Percentiles rank a stretch among this genome's conserved stretches.
Evolutionary conservation across 768 basidiomycete species (phyloP).

Genomic region (Piloderma croceum): DNA sequence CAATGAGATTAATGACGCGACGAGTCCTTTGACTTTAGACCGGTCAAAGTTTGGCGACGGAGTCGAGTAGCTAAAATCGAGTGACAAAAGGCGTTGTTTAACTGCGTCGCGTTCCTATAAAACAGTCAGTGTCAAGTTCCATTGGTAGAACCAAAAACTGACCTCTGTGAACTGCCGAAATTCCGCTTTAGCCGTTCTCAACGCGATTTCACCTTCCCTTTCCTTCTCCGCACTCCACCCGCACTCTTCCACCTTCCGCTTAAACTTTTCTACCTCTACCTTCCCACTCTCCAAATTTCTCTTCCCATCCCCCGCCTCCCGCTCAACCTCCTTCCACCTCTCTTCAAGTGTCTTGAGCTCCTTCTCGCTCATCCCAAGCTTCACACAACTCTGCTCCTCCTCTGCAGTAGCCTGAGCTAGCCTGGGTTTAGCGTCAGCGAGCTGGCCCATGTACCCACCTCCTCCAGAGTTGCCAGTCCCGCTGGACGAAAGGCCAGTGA

Average conservation of each 20-base stretch:
- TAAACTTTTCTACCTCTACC: slow-evolving; percentile 51
- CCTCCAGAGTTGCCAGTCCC: slow-evolving; percentile 60
- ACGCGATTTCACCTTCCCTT: slow-evolving; percentile 43
- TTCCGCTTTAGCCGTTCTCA: slow-evolving; percentile 47
- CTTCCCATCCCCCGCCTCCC: slow-evolving; percentile 73
- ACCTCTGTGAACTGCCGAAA: slow-evolving; percentile 64
- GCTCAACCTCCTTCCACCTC: slow-evolving; percentile 77
- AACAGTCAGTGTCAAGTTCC: no score
- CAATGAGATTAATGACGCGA: slow-evolving; percentile 83
- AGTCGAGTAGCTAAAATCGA: slow-evolving; percentile 79
- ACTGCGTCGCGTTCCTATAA: slow-evolving; percentile 68
- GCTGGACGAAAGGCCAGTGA: slow-evolving; percentile 83
- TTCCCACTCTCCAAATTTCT: slow-evolving; percentile 59
- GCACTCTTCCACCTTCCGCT: slow-evolving; percentile 46
- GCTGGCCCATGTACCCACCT: slow-evolving; percentile 95
- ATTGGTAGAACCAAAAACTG: no score
- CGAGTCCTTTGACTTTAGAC: slow-evolving; percentile 82
- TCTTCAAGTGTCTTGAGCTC: slow-evolving; percentile 75
- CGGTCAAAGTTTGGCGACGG: slow-evolving; percentile 81
- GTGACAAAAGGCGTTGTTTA: slow-evolving; percentile 56
- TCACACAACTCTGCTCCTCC: slow-evolving; percentile 74
- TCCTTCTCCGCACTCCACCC: slow-evolving; percentile 81
- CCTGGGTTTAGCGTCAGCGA: slow-evolving; percentile 76
- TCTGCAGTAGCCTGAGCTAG: slow-evolving; percentile 75
- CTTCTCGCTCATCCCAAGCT: slow-evolving; percentile 69